Evolutionary conservation across 1,139 yeast species (phyloP).

Genomic region (Zygotorulaspora mrakii): DNA sequence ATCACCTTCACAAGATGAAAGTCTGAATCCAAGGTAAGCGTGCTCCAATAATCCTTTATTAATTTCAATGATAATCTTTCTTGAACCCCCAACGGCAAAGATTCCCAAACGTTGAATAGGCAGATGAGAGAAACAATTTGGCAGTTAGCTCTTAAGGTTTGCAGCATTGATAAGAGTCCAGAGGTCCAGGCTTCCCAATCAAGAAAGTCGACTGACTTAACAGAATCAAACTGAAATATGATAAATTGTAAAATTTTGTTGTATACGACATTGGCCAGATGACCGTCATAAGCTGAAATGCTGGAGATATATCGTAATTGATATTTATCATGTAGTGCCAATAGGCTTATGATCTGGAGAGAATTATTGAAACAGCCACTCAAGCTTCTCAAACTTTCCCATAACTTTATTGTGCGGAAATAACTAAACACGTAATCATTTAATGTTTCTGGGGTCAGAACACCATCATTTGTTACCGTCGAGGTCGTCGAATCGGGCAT

Average conservation of each 20-base stretch:
- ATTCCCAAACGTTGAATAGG: conserved; percentile 33
- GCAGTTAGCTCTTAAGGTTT: conserved; percentile 28
- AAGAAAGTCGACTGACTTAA: conserved; percentile 15
- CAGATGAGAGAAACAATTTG: conserved; percentile 29
- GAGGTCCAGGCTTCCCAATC: conserved; percentile 31
- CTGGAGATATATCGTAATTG: conserved; percentile 24
- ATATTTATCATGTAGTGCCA: conserved; percentile 24
- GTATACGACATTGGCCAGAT: conserved; percentile 29
- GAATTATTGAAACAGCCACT: conserved; percentile 19
- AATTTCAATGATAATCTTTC: conserved; percentile 10
- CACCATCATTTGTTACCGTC: conserved; percentile 10
- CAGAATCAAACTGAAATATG: conserved; percentile 22
- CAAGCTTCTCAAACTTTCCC: conserved; percentile 29
- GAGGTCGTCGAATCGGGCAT: conserved; percentile 16
- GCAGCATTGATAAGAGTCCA: conserved; percentile 27
- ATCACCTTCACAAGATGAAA: conserved; percentile 24
- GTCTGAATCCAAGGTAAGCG: conserved; percentile 21
- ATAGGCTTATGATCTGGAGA: conserved; percentile 6
- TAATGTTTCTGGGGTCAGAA: conserved; percentile 17
- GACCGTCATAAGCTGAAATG: conserved; percentile 33
- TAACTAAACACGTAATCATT: conserved; percentile 27
- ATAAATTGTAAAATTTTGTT: conserved; percentile 30
- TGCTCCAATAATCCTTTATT: conserved; percentile 23
- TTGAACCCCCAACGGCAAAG: conserved; percentile 18
- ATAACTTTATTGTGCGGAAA: conserved; percentile 26